phyloP scores from a whole-genome alignment of 1,284 basidiomycete genomes.

The Cutaneotrichosporon sp. region DNA sequence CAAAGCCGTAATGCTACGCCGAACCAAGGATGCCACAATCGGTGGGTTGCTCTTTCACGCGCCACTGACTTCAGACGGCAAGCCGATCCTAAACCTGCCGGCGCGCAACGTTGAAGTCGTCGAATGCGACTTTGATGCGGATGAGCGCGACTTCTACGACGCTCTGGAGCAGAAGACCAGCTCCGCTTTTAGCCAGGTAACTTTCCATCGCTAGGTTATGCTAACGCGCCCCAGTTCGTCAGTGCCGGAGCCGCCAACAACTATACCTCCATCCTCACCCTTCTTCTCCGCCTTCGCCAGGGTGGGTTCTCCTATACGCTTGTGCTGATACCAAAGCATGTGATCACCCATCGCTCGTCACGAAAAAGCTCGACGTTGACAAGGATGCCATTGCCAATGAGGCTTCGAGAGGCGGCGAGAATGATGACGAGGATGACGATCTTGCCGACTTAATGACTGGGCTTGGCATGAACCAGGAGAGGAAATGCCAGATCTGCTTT shows the following conservation, averaged over 20 bases:
- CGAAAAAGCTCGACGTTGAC: conserved; percentile 66
- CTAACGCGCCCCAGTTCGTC: conserved; percentile 51
- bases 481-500: conserved; percentile 72
- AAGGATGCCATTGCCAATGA: conserved; percentile 62
- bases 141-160: conserved; percentile 78
- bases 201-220: background rate
- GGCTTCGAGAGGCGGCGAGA: conserved; percentile 51
- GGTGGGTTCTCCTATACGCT: conserved; percentile 52
- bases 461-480: conserved; percentile 56
- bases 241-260: conserved; percentile 55
- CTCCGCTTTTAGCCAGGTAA: conserved; percentile 59
- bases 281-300: conserved; percentile 82
- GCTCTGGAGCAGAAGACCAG: conserved; percentile 71
- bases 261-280: conserved; percentile 77
- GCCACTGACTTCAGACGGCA: conserved; percentile 58
- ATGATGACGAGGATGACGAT: conserved; percentile 64
- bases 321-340: conserved; percentile 58
- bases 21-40: conserved; percentile 73
- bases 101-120: conserved; percentile 67
- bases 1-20: conserved; percentile 81
- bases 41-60: conserved; percentile 24
- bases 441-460: conserved; percentile 70
- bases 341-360: conserved; percentile 76
- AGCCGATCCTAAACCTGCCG: conserved; percentile 79
- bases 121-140: conserved; percentile 63